A percentile compares a stretch with the other conserved stretches of the same genome.
Conservation (phyloP, 352 stramenopile genomes). For the Phytopythium litorale region DNA sequence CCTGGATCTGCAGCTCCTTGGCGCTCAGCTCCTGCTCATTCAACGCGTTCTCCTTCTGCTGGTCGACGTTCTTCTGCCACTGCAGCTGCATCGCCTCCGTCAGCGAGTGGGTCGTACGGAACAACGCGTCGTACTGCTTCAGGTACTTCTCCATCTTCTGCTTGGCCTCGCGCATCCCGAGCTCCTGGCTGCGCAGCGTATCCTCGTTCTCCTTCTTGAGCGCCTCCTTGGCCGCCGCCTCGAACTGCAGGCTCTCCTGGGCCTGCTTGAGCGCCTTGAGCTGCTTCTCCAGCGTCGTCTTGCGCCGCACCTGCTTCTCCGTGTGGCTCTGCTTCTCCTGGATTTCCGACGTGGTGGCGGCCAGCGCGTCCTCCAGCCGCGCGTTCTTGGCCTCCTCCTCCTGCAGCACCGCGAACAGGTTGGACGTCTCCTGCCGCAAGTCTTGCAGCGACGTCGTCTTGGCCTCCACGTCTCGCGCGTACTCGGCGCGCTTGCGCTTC, state of each 20-base stretch:
- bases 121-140: constrained; percentile 83
- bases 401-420: constrained; percentile 54
- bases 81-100: constrained; percentile 79
- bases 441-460: constrained; percentile 69
- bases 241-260: constrained; percentile 43
- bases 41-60: constrained; percentile 72
- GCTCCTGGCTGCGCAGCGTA: constrained; percentile 61
- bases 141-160: constrained; percentile 88
- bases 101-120: constrained; percentile 69
- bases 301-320: constrained; percentile 61
- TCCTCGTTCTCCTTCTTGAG: constrained; percentile 58
- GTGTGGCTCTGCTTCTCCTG: constrained; percentile 58
- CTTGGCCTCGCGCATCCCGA: constrained; percentile 73
- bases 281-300: constrained; percentile 61
- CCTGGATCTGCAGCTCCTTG: constrained; percentile 51
- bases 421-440: constrained; percentile 56
- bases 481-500: constrained; percentile 68
- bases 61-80: constrained; percentile 81
- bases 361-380: constrained; percentile 49
- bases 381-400: constrained; percentile 64
- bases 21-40: constrained; percentile 50
- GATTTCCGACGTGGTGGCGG: constrained; percentile 36
- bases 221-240: constrained; percentile 35
- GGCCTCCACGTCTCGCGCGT: constrained; percentile 61
- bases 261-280: constrained; percentile 67